phyloP scores from a whole-genome alignment of 2,329 filamentous ascomycete species.

The Ophiostoma sp. region DNA sequence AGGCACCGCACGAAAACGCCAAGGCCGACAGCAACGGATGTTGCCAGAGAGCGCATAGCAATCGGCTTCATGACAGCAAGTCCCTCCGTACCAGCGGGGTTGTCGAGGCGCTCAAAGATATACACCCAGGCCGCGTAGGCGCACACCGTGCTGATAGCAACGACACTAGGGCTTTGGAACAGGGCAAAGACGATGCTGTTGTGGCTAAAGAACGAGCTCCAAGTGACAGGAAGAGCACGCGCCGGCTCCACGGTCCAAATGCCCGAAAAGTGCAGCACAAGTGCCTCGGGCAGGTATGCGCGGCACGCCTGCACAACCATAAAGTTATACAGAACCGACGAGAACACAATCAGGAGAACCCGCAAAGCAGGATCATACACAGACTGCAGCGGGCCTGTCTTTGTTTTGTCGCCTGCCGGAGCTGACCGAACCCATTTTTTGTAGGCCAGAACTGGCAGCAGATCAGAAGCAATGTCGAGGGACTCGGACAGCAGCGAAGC shows the following conservation, averaged over 20 bases:
- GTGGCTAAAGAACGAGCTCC: not conserved
- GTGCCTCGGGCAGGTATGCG: slow-evolving; percentile 62
- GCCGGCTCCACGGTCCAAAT: slow-evolving; percentile 64
- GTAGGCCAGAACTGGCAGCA: slow-evolving; percentile 16
- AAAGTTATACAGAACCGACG: slow-evolving; percentile 69
- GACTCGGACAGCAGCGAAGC: slow-evolving; percentile 2
- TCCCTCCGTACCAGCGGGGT: not conserved
- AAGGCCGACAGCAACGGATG: slow-evolving; percentile 52
- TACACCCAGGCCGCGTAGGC: slow-evolving; percentile 57
- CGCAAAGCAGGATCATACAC: slow-evolving; percentile 15
- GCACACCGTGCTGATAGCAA: slow-evolving; percentile 5
- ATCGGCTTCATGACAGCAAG: slow-evolving; percentile 36
- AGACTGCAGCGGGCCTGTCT: not conserved
- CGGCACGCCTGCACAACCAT: slow-evolving; percentile 63
- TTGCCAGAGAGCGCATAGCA: slow-evolving; percentile 57
- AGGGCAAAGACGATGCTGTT: slow-evolving; percentile 4
- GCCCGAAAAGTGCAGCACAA: slow-evolving; percentile 70
- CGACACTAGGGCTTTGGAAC: slow-evolving; percentile 6
- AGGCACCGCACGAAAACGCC: slow-evolving; percentile 60
- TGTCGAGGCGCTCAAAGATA: slow-evolving; percentile 50
- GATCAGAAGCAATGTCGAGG: slow-evolving; percentile 18
- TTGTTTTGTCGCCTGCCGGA: not conserved
- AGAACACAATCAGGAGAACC: slow-evolving; percentile 60
- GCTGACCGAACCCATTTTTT: slow-evolving; percentile 2
- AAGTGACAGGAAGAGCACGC: slow-evolving; percentile 28